Evolutionary conservation across 2,329 filamentous ascomycete genomes (phyloP), one percentile per base, ranked within the genome.

Genomic region (Raffaelea albimanens): DNA sequence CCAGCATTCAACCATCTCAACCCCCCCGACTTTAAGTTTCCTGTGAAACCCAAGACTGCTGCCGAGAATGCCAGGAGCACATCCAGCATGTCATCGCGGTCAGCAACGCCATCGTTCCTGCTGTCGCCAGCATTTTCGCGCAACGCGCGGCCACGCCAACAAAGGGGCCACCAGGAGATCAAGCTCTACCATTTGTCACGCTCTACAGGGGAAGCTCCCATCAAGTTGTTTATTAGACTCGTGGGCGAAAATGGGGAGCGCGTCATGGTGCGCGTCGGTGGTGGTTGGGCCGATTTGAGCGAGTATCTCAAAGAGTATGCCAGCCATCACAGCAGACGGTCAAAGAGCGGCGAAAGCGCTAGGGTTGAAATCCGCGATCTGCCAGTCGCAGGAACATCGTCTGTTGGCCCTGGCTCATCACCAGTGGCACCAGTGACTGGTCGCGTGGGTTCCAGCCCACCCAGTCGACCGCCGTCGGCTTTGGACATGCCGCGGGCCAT

Each of bases 191-290:
- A 97, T 65, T 76, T 98, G 34, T 88, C 87, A 14, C 81, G 89
- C 43, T 82, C 85, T 18, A 88, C 84, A 33, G 87, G 87, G 48
- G 83, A 93, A 54, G 80, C 87, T 13, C 93, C 93, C 0, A 90
- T 96, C 60, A 97, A 96, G 66, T 78, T 98, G 5, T 95, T 94
- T 59, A 90, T 98, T 45, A 85, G 93, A 16, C 82, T 89, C 2
- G 90, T 98, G 2, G 93, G 93, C 44, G 89, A 95, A 62, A 76
- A 81, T 48, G 87, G 87, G 16, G 89, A 97, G 64, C 82, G 93
- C 45, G 89, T 97, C 52, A 97, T 98, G 93, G 93, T 98, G 8
- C 85, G 93, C 33, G 91, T 98, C 13, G 93, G 93, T 13, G 93
- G 93, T 50, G 93, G 93, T n/a, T 98, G 93, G 93, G 89, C 90